Conservation (phyloP, 176 grass and related monocot species). For the Ensete ventricosum region DNA sequence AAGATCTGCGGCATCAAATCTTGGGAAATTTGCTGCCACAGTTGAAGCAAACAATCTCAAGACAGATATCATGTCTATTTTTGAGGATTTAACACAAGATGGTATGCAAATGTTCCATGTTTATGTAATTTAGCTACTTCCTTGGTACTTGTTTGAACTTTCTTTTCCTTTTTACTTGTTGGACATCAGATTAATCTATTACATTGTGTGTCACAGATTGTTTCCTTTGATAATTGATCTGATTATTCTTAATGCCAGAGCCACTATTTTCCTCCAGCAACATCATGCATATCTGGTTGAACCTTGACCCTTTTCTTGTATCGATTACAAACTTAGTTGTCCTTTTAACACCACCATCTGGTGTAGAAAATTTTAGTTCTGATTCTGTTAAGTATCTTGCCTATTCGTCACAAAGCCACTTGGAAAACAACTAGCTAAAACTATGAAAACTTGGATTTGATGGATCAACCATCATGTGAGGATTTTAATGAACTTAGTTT, state of each 20-base stretch:
- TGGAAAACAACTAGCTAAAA: neutral
- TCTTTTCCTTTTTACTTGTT: neutral
- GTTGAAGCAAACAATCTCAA: slow-evolving; percentile 65
- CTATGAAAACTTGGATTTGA: neutral
- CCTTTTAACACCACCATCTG: neutral
- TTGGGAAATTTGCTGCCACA: slow-evolving; percentile 86
- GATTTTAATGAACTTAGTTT: too few relatives aligned
- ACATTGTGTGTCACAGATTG: neutral
- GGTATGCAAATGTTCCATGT: slow-evolving; percentile 36
- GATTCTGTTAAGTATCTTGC: neutral
- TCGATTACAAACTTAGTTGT: neutral
- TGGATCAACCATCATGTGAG: neutral
- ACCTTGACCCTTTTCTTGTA: neutral
- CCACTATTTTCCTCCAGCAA: too few relatives aligned
- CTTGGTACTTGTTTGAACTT: neutral
- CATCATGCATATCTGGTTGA: too few relatives aligned
- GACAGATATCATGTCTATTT: slow-evolving; percentile 75
- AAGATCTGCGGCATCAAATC: slow-evolving; percentile 86
- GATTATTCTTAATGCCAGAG: too few relatives aligned
- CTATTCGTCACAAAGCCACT: neutral
- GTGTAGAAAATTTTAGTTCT: neutral
- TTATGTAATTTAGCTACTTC: neutral
- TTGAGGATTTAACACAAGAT: slow-evolving; percentile 84
- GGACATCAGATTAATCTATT: neutral
- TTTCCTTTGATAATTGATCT: too few relatives aligned